These are phyloP conservation scores for Medicago lupulina DNA, from an alignment of 306 rosid species.

Conservation along the genomic window DNA sequence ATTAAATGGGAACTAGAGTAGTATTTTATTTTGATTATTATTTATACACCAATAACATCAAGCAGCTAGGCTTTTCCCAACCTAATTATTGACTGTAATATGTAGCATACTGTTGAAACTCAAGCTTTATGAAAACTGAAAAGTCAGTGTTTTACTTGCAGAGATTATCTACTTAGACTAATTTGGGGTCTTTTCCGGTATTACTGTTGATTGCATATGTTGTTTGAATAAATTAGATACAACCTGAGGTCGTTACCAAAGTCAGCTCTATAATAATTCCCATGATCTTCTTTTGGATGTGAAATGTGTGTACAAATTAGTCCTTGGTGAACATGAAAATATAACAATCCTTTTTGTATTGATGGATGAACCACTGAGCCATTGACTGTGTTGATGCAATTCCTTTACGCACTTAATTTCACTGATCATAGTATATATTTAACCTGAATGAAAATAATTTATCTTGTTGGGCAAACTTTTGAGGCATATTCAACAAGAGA, in stretches of 20 bases:
- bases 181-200: not conserved
- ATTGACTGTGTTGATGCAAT: constrained; percentile 22
- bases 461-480: constrained; percentile 43
- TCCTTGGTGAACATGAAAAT: too few species aligned
- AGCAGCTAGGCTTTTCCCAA: not conserved
- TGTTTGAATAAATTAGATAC: constrained; percentile 2
- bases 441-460: constrained; percentile 38
- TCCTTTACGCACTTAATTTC: constrained; percentile 22
- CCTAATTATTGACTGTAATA: not conserved
- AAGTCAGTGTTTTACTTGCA: constrained; percentile 5
- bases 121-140: not conserved
- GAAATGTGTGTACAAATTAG: not conserved
- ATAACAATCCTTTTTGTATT: too few species aligned
- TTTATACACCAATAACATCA: not conserved
- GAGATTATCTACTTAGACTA: not conserved
- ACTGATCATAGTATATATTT: constrained; percentile 14
- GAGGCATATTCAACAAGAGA: constrained; percentile 45
- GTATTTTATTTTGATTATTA: constrained; percentile 3
- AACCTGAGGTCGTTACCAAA: not conserved
- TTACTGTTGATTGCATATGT: not conserved
- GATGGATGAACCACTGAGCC: constrained; percentile 2
- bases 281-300: not conserved
- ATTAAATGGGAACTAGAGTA: not conserved
- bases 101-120: not conserved
- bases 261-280: not conserved